Evolutionary conservation across 2,329 filamentous ascomycete genomes (phyloP).

Genomic region (Allantophomopsis cytisporea): DNA sequence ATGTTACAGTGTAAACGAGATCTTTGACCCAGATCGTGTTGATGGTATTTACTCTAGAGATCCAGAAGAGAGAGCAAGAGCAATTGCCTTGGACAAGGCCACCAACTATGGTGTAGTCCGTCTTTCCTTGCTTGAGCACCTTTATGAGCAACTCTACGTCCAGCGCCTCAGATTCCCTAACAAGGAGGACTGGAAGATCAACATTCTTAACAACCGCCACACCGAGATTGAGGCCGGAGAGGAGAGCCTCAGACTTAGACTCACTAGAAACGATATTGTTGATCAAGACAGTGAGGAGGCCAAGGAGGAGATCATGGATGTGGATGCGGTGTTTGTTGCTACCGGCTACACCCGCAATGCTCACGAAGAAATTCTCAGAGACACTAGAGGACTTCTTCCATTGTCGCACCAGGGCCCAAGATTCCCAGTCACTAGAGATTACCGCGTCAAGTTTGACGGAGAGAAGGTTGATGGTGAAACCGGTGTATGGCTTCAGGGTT

Average conservation of each 20-base stretch:
- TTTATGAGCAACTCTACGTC: conserved; percentile 80
- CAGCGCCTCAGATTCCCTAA: conserved; percentile 61
- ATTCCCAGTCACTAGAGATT: conserved; percentile 64
- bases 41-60: conserved; percentile 62
- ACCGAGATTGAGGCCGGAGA: background rate
- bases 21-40: conserved; percentile 83
- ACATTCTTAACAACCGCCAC: conserved; percentile 50
- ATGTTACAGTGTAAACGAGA: conserved; percentile 65
- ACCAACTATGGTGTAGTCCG: conserved; percentile 96
- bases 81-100: conserved; percentile 56
- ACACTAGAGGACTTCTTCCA: conserved; percentile 49
- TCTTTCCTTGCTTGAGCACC: conserved; percentile 74
- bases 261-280: background rate
- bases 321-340: conserved; percentile 73
- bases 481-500: conserved; percentile 87
- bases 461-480: conserved; percentile 55
- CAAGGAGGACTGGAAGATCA: conserved; percentile 66
- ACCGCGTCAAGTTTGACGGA: conserved; percentile 58
- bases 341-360: conserved; percentile 73
- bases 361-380: conserved; percentile 64
- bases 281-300: conserved; percentile 24
- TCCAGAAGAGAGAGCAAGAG: conserved; percentile 39
- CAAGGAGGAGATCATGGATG: conserved; percentile 34
- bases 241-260: conserved; percentile 4
- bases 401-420: conserved; percentile 18